Evolutionary conservation across 805 yeast species (phyloP).

Genomic region (Starmerella asiatica): DNA sequence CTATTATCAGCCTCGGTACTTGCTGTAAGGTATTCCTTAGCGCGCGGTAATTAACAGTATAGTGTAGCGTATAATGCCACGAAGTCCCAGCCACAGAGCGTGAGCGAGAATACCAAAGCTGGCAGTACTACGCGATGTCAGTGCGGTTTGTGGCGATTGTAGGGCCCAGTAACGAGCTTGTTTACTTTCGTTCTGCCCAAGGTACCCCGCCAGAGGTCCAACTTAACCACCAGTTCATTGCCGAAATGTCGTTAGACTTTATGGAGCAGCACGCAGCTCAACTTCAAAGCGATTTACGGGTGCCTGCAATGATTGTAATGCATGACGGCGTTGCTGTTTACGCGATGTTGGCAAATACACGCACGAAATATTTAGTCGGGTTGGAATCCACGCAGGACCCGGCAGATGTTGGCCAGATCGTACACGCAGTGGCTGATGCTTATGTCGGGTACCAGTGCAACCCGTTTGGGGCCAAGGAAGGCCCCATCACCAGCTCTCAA

Average conservation of each 20-base stretch:
- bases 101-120: no score
- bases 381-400: slow-evolving; percentile 20
- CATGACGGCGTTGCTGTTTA: slow-evolving; percentile 30
- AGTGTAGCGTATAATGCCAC: no score
- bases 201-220: slow-evolving; percentile 2
- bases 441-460: slow-evolving; percentile 25
- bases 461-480: slow-evolving; percentile 22
- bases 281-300: slow-evolving; percentile 12
- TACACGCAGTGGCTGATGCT: slow-evolving; percentile 22
- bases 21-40: no score
- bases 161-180: slow-evolving; percentile 11
- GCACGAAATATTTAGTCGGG: slow-evolving; percentile 25
- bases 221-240: slow-evolving; percentile 25
- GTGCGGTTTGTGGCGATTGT: slow-evolving; percentile 18
- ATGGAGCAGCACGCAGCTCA: slow-evolving; percentile 20
- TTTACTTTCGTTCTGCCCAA: slow-evolving; percentile 13
- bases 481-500: slow-evolving; percentile 20
- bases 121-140: slow-evolving; percentile 12
- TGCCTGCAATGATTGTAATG: slow-evolving; percentile 22
- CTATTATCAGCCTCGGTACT: no score
- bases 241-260: slow-evolving; percentile 29
- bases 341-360: slow-evolving; percentile 27
- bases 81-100: no score
- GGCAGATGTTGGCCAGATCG: slow-evolving; percentile 5
- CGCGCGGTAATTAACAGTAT: no score